phyloP scores from a whole-genome alignment of 331 rosid genomes.

The Telfairia occidentalis region DNA sequence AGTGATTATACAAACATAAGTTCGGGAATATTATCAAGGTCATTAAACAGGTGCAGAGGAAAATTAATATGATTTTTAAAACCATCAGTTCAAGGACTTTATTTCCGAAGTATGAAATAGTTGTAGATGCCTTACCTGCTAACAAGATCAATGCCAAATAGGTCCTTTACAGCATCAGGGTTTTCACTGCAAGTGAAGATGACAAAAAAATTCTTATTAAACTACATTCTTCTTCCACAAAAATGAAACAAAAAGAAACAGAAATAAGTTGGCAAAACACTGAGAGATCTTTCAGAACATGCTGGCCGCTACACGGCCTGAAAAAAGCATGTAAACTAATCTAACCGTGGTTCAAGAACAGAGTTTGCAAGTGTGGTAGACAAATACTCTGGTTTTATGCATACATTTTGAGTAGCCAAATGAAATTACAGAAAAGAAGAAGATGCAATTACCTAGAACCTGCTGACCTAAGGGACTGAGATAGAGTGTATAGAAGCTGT shows the following conservation, averaged over 20 bases:
- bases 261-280: not conserved
- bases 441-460: slow-evolving; percentile 55
- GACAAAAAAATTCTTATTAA: not conserved
- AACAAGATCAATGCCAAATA: slow-evolving; percentile 72
- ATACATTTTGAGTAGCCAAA: slow-evolving; percentile 6
- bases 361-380: slow-evolving; percentile 5
- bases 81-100: not conserved
- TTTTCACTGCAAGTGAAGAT: slow-evolving; percentile 53
- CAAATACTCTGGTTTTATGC: not conserved
- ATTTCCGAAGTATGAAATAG: not conserved
- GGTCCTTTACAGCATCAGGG: slow-evolving; percentile 66
- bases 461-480: slow-evolving; percentile 67
- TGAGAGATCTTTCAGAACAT: not conserved
- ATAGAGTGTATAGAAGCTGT: slow-evolving; percentile 82
- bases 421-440: not conserved
- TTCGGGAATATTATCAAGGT: not conserved
- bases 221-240: not conserved
- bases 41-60: not conserved
- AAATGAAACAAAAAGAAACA: not conserved
- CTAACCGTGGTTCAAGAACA: slow-evolving; percentile 11
- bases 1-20: not conserved
- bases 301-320: not conserved
- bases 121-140: slow-evolving; percentile 54
- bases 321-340: not conserved
- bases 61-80: not conserved